A percentile compares a stretch with the other conserved stretches of the same genome.
Evolutionary conservation across 352 stramenopile genomes (phyloP).

Genomic region (Phytopythium boreale): DNA sequence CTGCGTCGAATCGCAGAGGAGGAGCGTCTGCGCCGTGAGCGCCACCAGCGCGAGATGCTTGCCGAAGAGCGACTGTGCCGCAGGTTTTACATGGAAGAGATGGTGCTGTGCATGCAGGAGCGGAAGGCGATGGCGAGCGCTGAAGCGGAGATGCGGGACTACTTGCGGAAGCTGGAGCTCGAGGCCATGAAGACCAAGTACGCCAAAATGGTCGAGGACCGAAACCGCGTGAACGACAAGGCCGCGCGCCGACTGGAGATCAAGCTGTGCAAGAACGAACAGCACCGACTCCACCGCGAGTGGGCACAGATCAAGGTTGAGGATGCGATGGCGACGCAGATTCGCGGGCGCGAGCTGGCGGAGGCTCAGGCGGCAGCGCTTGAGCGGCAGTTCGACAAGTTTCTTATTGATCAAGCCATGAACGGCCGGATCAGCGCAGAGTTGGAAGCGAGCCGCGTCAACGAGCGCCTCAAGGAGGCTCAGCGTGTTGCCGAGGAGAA

Average conservation of each 20-base stretch:
- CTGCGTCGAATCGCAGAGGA: constrained; percentile 44
- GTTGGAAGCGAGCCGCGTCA: constrained; percentile 36
- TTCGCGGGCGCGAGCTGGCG: constrained; percentile 50
- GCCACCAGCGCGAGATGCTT: constrained; percentile 58
- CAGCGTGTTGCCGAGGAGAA: constrained; percentile 44
- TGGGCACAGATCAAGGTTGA: constrained; percentile 65
- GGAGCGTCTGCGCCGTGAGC: constrained; percentile 41
- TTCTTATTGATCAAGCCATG: constrained; percentile 53
- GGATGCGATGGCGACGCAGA: constrained; percentile 54
- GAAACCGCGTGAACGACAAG: constrained; percentile 59
- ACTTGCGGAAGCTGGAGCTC: constrained; percentile 55
- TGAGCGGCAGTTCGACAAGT: constrained; percentile 59
- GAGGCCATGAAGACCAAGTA: constrained; percentile 80
- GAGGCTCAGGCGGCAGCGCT: constrained; percentile 36
- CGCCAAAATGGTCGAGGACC: constrained; percentile 59
- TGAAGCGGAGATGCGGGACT: constrained; percentile 70
- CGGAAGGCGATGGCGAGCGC: constrained; percentile 59
- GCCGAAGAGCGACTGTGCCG: constrained; percentile 56
- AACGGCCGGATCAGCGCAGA: constrained; percentile 46
- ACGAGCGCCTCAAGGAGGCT: constrained; percentile 42
- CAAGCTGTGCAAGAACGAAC: constrained; percentile 76
- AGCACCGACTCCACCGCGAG: constrained; percentile 67
- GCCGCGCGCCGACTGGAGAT: constrained; percentile 69
- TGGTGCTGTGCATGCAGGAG: constrained; percentile 51
- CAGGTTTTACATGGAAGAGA: constrained; percentile 69